A percentile compares a stretch with the other conserved stretches of the same genome.
These are phyloP conservation scores for Penicillium sp. DNA, from an alignment of 2,329 filamentous ascomycete genomes.

Conservation along the genomic window DNA sequence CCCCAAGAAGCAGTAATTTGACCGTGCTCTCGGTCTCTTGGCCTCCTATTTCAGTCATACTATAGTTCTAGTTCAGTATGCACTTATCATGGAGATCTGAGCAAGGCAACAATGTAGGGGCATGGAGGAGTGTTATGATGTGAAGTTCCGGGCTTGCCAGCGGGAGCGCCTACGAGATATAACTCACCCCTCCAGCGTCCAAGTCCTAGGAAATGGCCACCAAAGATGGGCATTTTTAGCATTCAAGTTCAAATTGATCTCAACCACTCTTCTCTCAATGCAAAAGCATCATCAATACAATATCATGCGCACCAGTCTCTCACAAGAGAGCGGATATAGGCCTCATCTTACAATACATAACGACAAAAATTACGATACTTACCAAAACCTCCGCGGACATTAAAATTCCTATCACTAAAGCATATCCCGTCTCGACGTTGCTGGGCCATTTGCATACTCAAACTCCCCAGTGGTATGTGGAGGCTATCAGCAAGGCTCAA, in stretches of 20 bases:
- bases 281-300: neutral
- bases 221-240: neutral
- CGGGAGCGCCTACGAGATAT: conserved; percentile 5
- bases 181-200: neutral
- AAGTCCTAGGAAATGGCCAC: neutral
- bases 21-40: conserved; percentile 23
- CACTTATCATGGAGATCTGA: neutral
- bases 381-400: conserved; percentile 9
- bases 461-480: conserved; percentile 31
- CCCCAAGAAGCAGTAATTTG: conserved; percentile 56
- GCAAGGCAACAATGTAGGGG: neutral
- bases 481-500: conserved; percentile 20
- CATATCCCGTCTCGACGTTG: conserved; percentile 1
- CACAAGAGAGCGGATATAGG: neutral
- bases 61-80: neutral
- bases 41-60: conserved; percentile 7
- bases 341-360: conserved; percentile 2
- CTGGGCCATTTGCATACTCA: conserved; percentile 1
- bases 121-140: neutral
- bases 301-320: neutral
- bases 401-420: conserved; percentile 8
- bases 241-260: neutral
- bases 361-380: conserved; percentile 5
- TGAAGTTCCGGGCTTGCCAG: neutral
- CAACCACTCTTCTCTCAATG: neutral